Evolutionary conservation across 352 stramenopile species (phyloP).

Genomic region (Phytophthora palmivora): DNA sequence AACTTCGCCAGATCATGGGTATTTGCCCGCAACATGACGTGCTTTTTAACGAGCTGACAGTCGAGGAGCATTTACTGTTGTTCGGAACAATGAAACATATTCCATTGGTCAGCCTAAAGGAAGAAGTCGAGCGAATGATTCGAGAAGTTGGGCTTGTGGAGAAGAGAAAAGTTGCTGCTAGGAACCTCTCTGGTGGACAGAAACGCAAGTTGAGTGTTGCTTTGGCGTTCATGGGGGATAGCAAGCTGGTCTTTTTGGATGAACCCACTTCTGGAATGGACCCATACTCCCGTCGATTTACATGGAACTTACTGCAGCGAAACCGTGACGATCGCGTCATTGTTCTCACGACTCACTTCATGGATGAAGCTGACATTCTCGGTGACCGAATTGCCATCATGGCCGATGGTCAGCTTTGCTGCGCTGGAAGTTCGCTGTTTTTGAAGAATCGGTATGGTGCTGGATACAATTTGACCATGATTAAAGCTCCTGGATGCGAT

Average conservation of each 20-base stretch:
- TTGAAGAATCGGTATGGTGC: constrained; percentile 95
- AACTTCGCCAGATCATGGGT: constrained; percentile 93
- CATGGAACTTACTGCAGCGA: constrained; percentile 93
- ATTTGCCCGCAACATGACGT: constrained; percentile 98
- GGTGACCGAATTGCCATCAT: constrained; percentile 94
- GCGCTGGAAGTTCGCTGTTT: constrained; percentile 88
- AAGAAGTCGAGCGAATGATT: constrained; percentile 60
- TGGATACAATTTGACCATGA: constrained; percentile 88
- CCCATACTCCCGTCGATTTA: constrained; percentile 94
- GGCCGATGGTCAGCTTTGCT: constrained; percentile 89
- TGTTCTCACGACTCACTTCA: constrained; percentile 85
- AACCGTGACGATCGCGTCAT: constrained; percentile 90
- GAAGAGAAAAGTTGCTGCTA: constrained; percentile 76
- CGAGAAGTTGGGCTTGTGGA: constrained; percentile 89
- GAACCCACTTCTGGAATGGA: constrained; percentile 97
- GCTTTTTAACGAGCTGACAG: constrained; percentile 94
- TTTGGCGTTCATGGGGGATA: constrained; percentile 95
- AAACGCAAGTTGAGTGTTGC: constrained; percentile 97
- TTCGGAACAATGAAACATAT: constrained; percentile 94
- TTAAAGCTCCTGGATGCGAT: constrained; percentile 50
- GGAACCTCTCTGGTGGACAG: constrained; percentile 90
- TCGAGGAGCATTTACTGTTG: constrained; percentile 95
- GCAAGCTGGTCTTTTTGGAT: constrained; percentile 91
- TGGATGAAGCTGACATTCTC: constrained; percentile 80
- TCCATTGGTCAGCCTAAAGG: constrained; percentile 47